Base-by-base conservation (phyloP, 139 green algal genomes). In the Astrephomene gubernaculifera region DNA sequence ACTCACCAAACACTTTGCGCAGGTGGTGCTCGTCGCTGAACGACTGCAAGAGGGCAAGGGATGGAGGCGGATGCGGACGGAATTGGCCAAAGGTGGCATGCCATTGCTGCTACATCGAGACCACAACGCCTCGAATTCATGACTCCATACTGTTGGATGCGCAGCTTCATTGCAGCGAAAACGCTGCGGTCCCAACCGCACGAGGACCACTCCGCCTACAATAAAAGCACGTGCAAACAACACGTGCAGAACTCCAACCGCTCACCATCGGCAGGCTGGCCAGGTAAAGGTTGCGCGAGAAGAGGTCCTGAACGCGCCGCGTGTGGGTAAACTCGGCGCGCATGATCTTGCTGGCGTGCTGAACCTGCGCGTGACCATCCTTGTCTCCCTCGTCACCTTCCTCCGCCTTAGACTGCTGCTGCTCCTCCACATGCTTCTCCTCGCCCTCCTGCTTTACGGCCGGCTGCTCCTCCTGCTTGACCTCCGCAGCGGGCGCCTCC, bases 201-300 rank as follows among this genome's bases (percentile, higher is more conserved):
- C n/a, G n/a, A n/a, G n/a, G n/a, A n/a, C n/a, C n/a, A n/a, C n/a
- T n/a, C n/a, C n/a, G n/a, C n/a, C n/a, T n/a, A n/a, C n/a, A n/a
- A n/a, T n/a, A n/a, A n/a, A n/a, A n/a, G n/a, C n/a, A n/a, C n/a
- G n/a, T n/a, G n/a, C n/a, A n/a, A n/a, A n/a, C n/a, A n/a, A n/a
- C n/a, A n/a, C n/a, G n/a, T n/a, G n/a, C n/a, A n/a, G n/a, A n/a
- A n/a, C n/a, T n/a, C n/a, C n/a, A 14, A 4, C 39, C 24, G 1
- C 71, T 14, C 39, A 90, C 79, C 79, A 76, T 86, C 53, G 82
- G 75, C 33, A 95, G 69, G 71, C 90, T 91, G 68, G 88, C 81
- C 12, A 95, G 73, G 64, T 92, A 95, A 1, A 95, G 87, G 17
- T 83, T 87, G 25, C 85, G 75, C 1, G 79, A 87, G 82, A 94